Percentiles rank a stretch among this genome's conserved stretches.
Evolutionary conservation across 352 stramenopile species (phyloP).

Genomic region (Aphanomyces stellatus): DNA sequence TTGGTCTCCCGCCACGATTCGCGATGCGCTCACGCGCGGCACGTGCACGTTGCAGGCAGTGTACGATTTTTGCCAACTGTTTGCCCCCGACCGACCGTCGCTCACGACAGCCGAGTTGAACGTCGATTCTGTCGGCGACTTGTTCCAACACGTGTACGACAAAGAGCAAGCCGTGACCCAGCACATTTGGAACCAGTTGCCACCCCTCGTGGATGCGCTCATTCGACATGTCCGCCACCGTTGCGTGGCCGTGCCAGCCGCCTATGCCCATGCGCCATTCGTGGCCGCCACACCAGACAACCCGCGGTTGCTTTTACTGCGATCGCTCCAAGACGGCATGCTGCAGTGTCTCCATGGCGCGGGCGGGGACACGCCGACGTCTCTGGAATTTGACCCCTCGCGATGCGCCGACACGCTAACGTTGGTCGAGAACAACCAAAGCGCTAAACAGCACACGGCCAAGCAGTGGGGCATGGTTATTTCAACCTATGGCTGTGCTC

Average conservation of each 20-base stretch:
- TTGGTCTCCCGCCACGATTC: neutral
- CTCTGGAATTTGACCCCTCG: slow-evolving; percentile 80
- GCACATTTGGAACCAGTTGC: slow-evolving; percentile 53
- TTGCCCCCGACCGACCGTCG: neutral
- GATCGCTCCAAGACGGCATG: slow-evolving; percentile 80
- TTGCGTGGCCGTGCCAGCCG: neutral
- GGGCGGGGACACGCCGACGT: slow-evolving; percentile 50
- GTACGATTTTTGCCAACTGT: neutral
- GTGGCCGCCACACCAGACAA: neutral
- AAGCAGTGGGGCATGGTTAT: slow-evolving; percentile 90
- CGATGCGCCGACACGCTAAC: slow-evolving; percentile 86
- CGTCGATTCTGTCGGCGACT: neutral
- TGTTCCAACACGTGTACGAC: slow-evolving; percentile 5
- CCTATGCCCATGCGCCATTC: neutral
- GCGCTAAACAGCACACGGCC: slow-evolving; percentile 81
- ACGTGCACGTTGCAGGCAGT: neutral
- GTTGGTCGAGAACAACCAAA: slow-evolving; percentile 71
- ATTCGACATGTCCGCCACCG: slow-evolving; percentile 29
- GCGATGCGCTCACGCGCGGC: neutral
- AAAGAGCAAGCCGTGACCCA: slow-evolving; percentile 43
- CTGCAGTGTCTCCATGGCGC: slow-evolving; percentile 62
- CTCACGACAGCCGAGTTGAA: neutral
- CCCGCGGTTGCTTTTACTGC: slow-evolving; percentile 46
- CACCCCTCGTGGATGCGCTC: slow-evolving; percentile 50
- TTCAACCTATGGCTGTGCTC: slow-evolving; percentile 69